Base-by-base conservation (phyloP, 2,329 filamentous ascomycete genomes). In the Epichloe sp. region DNA sequence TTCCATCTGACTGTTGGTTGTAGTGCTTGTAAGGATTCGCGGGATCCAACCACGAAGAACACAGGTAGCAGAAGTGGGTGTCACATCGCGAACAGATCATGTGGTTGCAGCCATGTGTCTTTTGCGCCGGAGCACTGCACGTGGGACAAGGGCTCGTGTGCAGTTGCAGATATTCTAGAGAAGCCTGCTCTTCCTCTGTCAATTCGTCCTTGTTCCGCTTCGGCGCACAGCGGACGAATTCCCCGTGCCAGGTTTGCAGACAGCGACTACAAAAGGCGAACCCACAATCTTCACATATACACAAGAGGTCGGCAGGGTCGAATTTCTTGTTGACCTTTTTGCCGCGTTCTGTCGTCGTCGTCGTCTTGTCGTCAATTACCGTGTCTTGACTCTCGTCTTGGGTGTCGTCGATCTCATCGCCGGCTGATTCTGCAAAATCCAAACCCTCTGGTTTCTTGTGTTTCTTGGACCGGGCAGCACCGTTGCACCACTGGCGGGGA, bases 31-130 rank as follows among this genome's bases (percentile, higher is more conserved):
- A 97, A 1, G 90, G 90, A 58, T 95, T 93, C 17, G 71, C 74
- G 0, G 86, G 80, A 51, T 84, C 78, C 42, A 98, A 75, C 86
- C 88, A 97, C n/a, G 82, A 77, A 0, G 85, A 85, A 63, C 93
- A 97, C 1, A 97, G 77, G 59, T 97, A 97, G 71, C 93, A 98
- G 65, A 96, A 97, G 66, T 97, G 91, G 2, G 88, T 86, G 48
- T 84, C 76, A 71, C 93, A 98, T 56, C 87, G 83, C 65, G 85
- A 88, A 68, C 91, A 96, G 47, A 84, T 86, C 89, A 97, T 97
- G 68, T 96, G 90, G 67, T 96, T 96, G 74, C 93, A 98, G 40
- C 93, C 93, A 62, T 87, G 82, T 1, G 85, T 88, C 73, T 98
- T 98, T 64, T 95, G 88, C 21, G 84, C 85, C 0, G 88, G 88